phyloP scores from a whole-genome alignment of 805 yeast species.

The Candida ulmi region DNA sequence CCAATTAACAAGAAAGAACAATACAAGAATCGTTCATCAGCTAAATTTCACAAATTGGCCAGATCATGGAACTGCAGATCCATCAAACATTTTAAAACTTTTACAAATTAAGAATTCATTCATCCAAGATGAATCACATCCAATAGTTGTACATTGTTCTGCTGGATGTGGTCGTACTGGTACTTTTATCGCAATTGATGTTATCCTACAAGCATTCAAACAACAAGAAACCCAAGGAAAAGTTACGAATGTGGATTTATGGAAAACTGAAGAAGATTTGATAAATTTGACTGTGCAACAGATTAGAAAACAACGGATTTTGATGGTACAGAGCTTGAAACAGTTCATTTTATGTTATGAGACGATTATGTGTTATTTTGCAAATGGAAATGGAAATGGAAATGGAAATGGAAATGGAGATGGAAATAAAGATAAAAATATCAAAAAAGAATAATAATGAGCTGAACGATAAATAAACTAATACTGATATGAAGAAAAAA shows the following conservation, averaged over 20 bases:
- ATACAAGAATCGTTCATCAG: conserved; percentile 51
- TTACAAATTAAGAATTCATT: conserved; percentile 26
- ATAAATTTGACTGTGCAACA: conserved; percentile 55
- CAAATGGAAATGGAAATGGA: neutral
- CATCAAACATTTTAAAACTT: conserved; percentile 25
- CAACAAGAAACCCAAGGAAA: neutral
- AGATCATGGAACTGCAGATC: conserved; percentile 66
- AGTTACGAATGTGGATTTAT: conserved; percentile 28
- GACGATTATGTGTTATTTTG: conserved; percentile 28
- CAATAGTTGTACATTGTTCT: conserved; percentile 83
- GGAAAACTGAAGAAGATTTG: conserved; percentile 43
- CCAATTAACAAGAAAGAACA: conserved; percentile 16
- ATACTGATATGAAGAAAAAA: too few relatives aligned
- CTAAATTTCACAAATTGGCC: conserved; percentile 77
- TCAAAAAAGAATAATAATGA: too few relatives aligned
- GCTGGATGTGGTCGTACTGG: conserved; percentile 99
- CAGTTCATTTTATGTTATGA: conserved; percentile 74
- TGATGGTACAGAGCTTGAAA: conserved; percentile 74
- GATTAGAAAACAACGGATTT: conserved; percentile 61
- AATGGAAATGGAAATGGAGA: too few relatives aligned
- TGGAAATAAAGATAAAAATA: too few relatives aligned
- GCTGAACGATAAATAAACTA: too few relatives aligned
- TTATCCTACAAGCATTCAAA: conserved; percentile 15
- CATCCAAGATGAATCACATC: conserved; percentile 26
- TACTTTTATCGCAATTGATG: conserved; percentile 69